A percentile compares a stretch with the other conserved stretches of the same genome.
Evolutionary conservation across 352 stramenopile genomes (phyloP).

Genomic region (Peronospora destructor): DNA sequence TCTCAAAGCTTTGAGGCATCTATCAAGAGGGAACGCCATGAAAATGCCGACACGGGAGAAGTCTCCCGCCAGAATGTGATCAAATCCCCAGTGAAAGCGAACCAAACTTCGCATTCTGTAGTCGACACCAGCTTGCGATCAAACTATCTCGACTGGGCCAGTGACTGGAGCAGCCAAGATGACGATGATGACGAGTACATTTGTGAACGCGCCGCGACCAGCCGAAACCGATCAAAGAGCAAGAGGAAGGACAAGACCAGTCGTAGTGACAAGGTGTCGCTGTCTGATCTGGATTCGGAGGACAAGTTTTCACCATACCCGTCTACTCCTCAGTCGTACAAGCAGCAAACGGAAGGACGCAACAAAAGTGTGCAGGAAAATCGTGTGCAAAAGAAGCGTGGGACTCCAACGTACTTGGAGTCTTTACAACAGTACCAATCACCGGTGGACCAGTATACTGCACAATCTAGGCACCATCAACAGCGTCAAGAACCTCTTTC

Average conservation of each 20-base stretch:
- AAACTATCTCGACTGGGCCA: constrained; percentile 33
- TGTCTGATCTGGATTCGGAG: constrained; percentile 27
- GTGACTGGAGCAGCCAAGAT: constrained; percentile 35
- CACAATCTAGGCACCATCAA: constrained; percentile 6
- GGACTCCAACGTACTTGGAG: constrained; percentile 1
- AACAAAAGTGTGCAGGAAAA: constrained; percentile 31
- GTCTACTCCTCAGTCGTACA: constrained; percentile 16
- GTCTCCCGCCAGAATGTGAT: constrained; percentile 15
- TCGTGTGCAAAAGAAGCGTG: constrained; percentile 16
- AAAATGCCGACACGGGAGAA: constrained; percentile 15
- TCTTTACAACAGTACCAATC: constrained; percentile 15
- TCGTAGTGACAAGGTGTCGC: constrained; percentile 20
- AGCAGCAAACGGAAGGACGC: constrained; percentile 28
- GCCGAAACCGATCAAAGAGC: constrained; percentile 11
- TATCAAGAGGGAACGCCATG: constrained; percentile 16
- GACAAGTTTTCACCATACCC: constrained; percentile 37
- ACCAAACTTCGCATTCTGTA: constrained; percentile 18
- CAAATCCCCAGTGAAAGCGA: constrained; percentile 14
- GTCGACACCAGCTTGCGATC: constrained; percentile 26
- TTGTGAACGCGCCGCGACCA: constrained; percentile 12
- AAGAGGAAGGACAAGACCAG: constrained; percentile 23
- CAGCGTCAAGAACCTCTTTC: constrained; percentile 12
- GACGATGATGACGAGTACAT: constrained; percentile 34
- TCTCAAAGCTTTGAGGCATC: constrained; percentile 28
- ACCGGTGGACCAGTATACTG: constrained; percentile 22